Evolutionary conservation across 768 basidiomycete species (phyloP), one percentile per base, ranked within the genome.

Genomic region (Neoboletus subvelutipes): DNA sequence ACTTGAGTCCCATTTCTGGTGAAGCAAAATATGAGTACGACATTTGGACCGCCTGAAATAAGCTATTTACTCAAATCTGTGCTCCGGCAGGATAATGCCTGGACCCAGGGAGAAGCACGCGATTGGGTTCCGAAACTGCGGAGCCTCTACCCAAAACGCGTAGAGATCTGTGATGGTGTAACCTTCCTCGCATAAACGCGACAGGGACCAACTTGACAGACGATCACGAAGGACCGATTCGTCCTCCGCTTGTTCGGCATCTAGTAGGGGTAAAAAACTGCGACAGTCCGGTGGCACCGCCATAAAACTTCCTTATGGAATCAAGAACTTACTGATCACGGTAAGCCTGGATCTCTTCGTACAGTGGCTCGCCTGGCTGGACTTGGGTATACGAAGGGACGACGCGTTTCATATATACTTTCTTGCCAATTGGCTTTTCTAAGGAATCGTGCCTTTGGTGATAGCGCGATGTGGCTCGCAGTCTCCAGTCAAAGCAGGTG

Each of bases 1-100:
- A 93, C 79, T 57, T 85, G 83, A 0, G 82, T 83, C 5, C 92
- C 91, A 49, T 82, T 83, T 58, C 91, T 93, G 51, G 28, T n/a
- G 17, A 22, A 54, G 24, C 51, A n/a, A 33, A 42, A 18, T 57
- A 49, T 52, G 17, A 45, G 50, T 47, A 54, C n/a, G 33, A 45
- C 33, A 43, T 15, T 34, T 50, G 26, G 33, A 50, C 17, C 0
- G 5, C 29, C 31, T 11, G 39, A 22, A 22, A 51, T 9, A 42
- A 45, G 41, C 15, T 1, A 76, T 84, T 66, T 63, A 92, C 92
- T 84, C 83, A 59, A 94, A 88, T 54, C 80, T 79, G 66, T 90
- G 82, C 39, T 83, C 82, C 0, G 84, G 85, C 6, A 94, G 74
- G 13, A 71, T 66, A 3, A 84, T 61, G 1, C 89, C 88, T 18